These are phyloP conservation scores for Guadua angustifolia DNA, from an alignment of 176 grass and related monocot species.

Conservation along the genomic window DNA sequence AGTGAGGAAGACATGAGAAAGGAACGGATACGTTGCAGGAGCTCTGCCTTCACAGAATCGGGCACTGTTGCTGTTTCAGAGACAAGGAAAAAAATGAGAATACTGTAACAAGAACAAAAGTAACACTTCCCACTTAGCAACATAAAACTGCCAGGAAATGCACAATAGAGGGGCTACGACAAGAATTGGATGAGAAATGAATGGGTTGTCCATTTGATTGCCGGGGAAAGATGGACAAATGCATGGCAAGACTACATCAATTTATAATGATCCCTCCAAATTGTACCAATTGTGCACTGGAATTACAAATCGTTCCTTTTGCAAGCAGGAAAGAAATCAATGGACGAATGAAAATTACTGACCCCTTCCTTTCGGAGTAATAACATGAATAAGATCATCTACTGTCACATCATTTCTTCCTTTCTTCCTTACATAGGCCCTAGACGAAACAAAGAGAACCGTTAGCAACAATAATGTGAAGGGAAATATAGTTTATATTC, in stretches of 20 bases:
- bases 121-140: not conserved
- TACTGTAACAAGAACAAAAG: not conserved
- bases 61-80: slow-evolving; percentile 83
- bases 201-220: not conserved
- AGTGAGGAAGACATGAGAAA: slow-evolving; percentile 85
- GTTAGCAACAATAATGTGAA: not conserved
- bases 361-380: slow-evolving; percentile 97
- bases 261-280: slow-evolving; percentile 1
- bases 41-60: slow-evolving; percentile 92
- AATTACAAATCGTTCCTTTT: slow-evolving; percentile 10
- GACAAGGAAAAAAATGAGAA: not conserved
- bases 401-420: slow-evolving; percentile 97
- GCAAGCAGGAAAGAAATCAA: slow-evolving; percentile 23
- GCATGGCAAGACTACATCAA: not conserved
- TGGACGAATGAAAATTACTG: slow-evolving; percentile 30
- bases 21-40: slow-evolving; percentile 78
- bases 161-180: not conserved
- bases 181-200: not conserved
- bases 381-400: slow-evolving; percentile 95
- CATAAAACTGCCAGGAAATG: not conserved
- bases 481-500: not conserved
- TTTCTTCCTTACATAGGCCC: slow-evolving; percentile 92
- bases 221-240: not conserved
- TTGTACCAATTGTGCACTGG: not conserved
- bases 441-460: slow-evolving; percentile 39